phyloP scores from a whole-genome alignment of 495 filamentous ascomycete genomes.

The Pyrenula aspistea region DNA sequence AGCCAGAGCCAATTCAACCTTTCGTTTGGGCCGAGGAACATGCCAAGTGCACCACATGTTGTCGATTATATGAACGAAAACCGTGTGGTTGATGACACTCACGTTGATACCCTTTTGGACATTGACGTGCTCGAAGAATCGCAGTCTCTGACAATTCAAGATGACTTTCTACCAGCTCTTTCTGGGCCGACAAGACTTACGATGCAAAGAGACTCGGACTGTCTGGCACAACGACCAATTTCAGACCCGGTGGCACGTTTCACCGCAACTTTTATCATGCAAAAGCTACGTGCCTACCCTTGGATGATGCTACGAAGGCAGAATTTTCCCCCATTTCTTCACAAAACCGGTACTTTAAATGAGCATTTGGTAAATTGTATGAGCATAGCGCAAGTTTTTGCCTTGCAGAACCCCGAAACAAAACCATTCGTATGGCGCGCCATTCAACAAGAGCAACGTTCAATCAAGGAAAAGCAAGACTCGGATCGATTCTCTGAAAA shows the following conservation, averaged over 20 bases:
- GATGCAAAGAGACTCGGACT: neutral
- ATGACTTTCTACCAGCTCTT: neutral
- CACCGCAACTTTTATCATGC: conserved; percentile 1
- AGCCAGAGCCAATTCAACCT: neutral
- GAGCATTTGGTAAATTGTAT: conserved; percentile 9
- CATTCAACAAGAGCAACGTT: conserved; percentile 3
- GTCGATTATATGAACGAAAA: conserved; percentile 1
- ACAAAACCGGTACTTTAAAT: conserved; percentile 2
- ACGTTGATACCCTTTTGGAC: too few relatives aligned
- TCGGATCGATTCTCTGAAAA: neutral
- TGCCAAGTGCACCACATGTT: neutral
- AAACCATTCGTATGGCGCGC: conserved; percentile 7
- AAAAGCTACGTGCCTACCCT: conserved; percentile 7
- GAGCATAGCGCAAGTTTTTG: conserved; percentile 11
- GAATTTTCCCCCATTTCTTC: conserved; percentile 12
- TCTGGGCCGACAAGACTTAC: neutral
- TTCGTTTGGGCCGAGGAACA: neutral
- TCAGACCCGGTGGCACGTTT: neutral
- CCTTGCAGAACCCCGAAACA: conserved; percentile 7
- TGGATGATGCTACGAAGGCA: conserved; percentile 13
- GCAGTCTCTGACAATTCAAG: neutral
- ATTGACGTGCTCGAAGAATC: too few relatives aligned
- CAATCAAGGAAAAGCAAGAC: neutral
- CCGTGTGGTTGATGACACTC: too few relatives aligned
- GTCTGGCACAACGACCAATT: conserved; percentile 1